These are phyloP conservation scores for Fusarium sp. DNA, from an alignment of 2,329 filamentous ascomycete genomes.

Conservation along the genomic window DNA sequence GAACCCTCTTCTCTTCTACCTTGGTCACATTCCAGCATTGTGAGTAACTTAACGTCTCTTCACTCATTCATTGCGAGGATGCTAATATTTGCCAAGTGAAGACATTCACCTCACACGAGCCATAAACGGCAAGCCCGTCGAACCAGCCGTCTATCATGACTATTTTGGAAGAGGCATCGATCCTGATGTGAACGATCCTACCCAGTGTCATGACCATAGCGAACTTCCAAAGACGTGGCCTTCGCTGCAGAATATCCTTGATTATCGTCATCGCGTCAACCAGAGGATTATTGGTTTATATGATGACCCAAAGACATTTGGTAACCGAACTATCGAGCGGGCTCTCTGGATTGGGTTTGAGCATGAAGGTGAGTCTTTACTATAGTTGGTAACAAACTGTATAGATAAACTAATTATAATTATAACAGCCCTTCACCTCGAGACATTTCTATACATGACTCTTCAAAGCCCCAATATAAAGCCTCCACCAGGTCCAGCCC, in stretches of 20 bases:
- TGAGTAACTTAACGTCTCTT: neutral
- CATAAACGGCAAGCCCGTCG: neutral
- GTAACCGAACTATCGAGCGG: neutral
- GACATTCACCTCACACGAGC: neutral
- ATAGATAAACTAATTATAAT: neutral
- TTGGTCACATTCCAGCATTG: neutral
- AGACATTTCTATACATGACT: conserved; percentile 1
- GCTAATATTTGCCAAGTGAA: neutral
- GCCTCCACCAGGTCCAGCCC: neutral
- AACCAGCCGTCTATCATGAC: neutral
- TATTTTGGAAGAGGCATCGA: neutral
- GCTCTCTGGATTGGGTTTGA: neutral
- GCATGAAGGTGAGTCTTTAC: neutral
- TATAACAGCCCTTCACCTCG: neutral
- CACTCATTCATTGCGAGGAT: neutral
- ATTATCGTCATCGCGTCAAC: neutral
- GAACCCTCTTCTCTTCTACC: neutral
- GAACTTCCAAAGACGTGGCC: conserved; percentile 3
- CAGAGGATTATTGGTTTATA: neutral
- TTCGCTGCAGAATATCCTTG: neutral
- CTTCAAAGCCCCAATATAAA: neutral
- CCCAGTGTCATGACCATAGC: neutral
- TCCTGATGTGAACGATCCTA: neutral
- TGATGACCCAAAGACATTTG: neutral
- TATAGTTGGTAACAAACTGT: neutral